phyloP scores from a whole-genome alignment of 306 rosid genomes.

The Carpinus fangiana region DNA sequence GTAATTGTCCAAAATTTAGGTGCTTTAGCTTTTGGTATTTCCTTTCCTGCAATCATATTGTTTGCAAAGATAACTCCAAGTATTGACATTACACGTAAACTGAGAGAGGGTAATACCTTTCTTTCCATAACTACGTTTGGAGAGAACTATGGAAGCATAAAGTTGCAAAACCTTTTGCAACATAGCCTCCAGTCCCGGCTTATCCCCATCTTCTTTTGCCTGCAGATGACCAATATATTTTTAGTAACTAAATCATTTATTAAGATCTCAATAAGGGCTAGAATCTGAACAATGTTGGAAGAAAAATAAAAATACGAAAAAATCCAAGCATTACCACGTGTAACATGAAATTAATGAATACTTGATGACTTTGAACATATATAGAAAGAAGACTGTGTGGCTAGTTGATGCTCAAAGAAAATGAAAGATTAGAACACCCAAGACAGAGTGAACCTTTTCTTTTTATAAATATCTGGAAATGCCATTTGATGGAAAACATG shows the following conservation, averaged over 20 bases:
- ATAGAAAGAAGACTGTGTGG: background rate
- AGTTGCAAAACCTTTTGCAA: conserved; percentile 90
- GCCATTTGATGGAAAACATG: background rate
- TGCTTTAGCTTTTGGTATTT: background rate
- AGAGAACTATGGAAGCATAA: conserved; percentile 83
- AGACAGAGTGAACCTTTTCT: background rate
- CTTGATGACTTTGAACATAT: background rate
- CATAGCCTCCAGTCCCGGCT: conserved; percentile 98
- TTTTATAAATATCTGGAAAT: background rate
- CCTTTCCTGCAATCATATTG: conserved; percentile 12
- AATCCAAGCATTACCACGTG: background rate
- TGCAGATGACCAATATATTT: conserved; percentile 40
- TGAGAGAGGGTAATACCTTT: conserved; percentile 48
- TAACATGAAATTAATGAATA: background rate
- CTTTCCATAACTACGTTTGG: conserved; percentile 75
- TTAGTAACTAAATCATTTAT: conserved; percentile 9
- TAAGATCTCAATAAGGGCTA: conserved; percentile 5
- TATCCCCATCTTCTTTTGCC: conserved; percentile 96
- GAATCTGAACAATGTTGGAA: conserved; percentile 13
- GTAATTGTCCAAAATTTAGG: background rate
- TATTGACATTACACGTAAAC: background rate
- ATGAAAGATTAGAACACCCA: background rate
- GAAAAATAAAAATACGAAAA: conserved; percentile 13
- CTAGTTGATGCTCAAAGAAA: background rate
- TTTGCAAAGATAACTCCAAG: conserved; percentile 17